Base-by-base conservation (phyloP, 2,329 filamentous ascomycete genomes). In the Madurella mycetomatis region DNA sequence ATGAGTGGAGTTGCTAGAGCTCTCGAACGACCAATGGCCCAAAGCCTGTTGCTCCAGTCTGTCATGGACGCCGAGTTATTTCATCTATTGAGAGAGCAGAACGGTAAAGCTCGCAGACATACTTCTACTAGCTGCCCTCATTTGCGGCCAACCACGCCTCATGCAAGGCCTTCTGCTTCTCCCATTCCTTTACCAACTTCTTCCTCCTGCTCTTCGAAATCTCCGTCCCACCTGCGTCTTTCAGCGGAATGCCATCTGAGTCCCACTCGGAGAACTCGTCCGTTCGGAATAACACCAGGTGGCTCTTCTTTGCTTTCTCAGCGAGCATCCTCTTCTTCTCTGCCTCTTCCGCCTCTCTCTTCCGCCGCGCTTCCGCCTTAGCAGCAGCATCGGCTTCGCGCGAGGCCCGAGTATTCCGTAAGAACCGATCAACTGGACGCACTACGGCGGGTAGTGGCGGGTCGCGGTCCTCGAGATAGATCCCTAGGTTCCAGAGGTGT, bases 391-490 rank as follows among this genome's bases (percentile, higher is more conserved):
- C 70, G 52, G 68, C 67, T 65, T 75, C 82, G 56, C 80, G 79
- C 54, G 82, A 78, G 48, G 79, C 76, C 4, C 81, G 76, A 2
- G 73, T 65, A 66, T 76, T 74, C 49, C 80, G 73, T 47, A 87
- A 74, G 44, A 81, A 78, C 41, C 76, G 75, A 4, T 84, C 83
- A 5, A 88, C 76, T 1, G 83, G 84, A 16, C 84, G 80, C 3
- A 89, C 80, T 43, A 88, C 74, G 0, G 85, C 84, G 0, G 76
- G 83, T 59, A 70, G 74, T 52, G 66, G 72, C 59, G 72, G 73
- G 19, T 83, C 79, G 32, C 85, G 81, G 64, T 90, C 86, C 66
- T 90, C 86, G 13, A 90, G 82, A 64, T 87, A 87, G 59, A 89
- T 81, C 45, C 80, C 83, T 1, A 87, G 72, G 53, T 85, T 76